Percentiles rank a stretch among this genome's conserved stretches.
Conservation (phyloP, 78 protist genomes). For the Dictyostelium intermedium region DNA sequence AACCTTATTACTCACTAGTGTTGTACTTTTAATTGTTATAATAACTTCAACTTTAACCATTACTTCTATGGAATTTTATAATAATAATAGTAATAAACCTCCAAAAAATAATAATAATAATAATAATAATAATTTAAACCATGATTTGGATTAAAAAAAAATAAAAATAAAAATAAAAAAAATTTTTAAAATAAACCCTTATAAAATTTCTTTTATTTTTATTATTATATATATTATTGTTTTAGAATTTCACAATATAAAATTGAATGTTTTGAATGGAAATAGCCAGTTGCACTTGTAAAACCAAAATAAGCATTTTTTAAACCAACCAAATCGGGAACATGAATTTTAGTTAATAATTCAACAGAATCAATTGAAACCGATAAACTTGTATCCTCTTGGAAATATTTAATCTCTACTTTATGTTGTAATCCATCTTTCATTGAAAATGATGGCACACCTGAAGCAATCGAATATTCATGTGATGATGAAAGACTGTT, state of each 20-base stretch:
- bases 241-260: neutral
- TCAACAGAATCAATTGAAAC: neutral
- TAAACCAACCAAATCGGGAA: neutral
- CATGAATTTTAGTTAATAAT: neutral
- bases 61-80: conserved; percentile 23
- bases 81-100: conserved; percentile 9
- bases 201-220: neutral
- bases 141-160: neutral
- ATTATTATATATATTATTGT: too few relatives aligned
- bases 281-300: neutral
- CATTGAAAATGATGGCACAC: neutral
- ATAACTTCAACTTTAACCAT: conserved; percentile 35
- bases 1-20: conserved; percentile 45
- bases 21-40: conserved; percentile 29
- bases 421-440: neutral
- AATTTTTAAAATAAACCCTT: too few relatives aligned
- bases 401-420: neutral
- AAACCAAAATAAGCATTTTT: neutral
- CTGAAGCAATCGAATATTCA: neutral
- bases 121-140: neutral
- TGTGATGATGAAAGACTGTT: neutral
- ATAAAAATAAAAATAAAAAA: too few relatives aligned
- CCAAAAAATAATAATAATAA: neutral
- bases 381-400: neutral
- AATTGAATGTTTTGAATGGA: neutral